These are phyloP conservation scores for Penicillium polonicum DNA, from an alignment of 2,329 filamentous ascomycete species.

Conservation along the genomic window DNA sequence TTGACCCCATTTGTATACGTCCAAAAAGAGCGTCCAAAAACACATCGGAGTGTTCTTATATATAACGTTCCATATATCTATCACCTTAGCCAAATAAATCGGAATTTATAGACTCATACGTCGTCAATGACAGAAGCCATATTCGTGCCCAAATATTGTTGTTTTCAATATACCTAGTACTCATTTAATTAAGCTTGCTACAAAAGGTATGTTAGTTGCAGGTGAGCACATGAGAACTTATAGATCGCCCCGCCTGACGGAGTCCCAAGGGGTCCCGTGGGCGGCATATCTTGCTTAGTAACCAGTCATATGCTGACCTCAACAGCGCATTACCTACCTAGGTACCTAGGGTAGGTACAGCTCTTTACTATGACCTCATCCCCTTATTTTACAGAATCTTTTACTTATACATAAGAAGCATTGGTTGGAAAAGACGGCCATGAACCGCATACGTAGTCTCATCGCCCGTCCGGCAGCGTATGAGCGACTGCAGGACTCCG, in stretches of 20 bases:
- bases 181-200: neutral
- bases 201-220: neutral
- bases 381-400: neutral
- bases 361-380: neutral
- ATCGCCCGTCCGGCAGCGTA: constrained; percentile 33
- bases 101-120: neutral
- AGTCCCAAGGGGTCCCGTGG: neutral
- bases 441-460: constrained; percentile 39
- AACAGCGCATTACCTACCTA: neutral
- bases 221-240: neutral
- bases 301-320: constrained; percentile 4
- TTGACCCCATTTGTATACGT: too few species aligned
- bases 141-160: neutral
- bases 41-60: neutral
- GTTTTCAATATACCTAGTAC: neutral
- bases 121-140: neutral
- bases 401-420: too few species aligned
- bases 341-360: neutral
- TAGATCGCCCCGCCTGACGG: neutral
- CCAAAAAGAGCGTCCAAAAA: neutral
- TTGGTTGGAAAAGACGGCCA: constrained; percentile 9
- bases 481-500: constrained; percentile 32
- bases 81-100: neutral
- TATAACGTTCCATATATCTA: neutral
- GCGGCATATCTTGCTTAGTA: constrained; percentile 3